These are phyloP conservation scores for Arthrobotrys entomopaga DNA, from an alignment of 2,329 filamentous ascomycete species.

Conservation along the genomic window DNA sequence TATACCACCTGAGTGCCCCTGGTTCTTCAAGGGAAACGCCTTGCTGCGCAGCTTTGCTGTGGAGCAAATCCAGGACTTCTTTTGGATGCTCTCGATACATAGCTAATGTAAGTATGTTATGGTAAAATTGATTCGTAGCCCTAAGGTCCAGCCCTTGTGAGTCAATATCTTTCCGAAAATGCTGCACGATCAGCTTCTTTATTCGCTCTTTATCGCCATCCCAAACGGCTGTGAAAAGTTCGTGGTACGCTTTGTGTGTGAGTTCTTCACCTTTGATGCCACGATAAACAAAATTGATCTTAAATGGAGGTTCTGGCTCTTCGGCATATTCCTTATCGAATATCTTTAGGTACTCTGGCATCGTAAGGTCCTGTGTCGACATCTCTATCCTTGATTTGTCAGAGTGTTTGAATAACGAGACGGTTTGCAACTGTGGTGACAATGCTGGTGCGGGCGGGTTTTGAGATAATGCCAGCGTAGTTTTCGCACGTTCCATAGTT, in stretches of 20 bases:
- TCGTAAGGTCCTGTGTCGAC: too few species aligned
- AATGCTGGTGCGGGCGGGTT: not conserved
- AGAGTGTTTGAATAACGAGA: not conserved
- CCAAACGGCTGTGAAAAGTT: constrained; percentile 76
- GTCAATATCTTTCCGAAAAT: constrained; percentile 64
- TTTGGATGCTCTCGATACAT: not conserved
- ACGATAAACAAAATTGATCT: not conserved
- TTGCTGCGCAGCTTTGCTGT: too few species aligned
- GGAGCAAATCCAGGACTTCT: not conserved
- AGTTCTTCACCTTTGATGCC: constrained; percentile 37
- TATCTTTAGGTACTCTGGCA: constrained; percentile 49
- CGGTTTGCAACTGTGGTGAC: not conserved
- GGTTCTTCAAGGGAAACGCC: too few species aligned
- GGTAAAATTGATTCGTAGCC: constrained; percentile 63
- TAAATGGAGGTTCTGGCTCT: constrained; percentile 55
- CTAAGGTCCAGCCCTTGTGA: constrained; percentile 74
- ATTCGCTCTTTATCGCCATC: constrained; percentile 65
- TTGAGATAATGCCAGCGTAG: not conserved
- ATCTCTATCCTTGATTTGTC: not conserved
- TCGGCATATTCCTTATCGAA: constrained; percentile 41
- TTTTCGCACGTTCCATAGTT: not conserved
- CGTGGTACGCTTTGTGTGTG: not conserved
- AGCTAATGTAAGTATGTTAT: constrained; percentile 66
- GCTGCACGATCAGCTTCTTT: not conserved
- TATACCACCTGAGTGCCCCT: too few species aligned